Base-by-base conservation (phyloP, 257 asterid species). In the Fraxinus americana region DNA sequence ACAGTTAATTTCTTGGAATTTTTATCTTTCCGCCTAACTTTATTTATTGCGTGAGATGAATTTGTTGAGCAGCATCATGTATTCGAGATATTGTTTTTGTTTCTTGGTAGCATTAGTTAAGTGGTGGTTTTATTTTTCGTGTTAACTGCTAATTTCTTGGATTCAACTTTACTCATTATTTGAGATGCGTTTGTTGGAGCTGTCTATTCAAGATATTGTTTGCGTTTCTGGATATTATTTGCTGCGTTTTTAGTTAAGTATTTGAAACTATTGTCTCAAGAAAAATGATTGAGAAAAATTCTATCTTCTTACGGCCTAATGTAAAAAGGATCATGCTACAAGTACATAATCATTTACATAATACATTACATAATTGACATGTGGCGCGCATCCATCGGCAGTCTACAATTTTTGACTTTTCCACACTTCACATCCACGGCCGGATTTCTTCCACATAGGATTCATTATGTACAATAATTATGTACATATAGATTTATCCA, bases 81-180 rank as follows among this genome's bases (percentile, higher is more conserved):
- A 61, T 21, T 63, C 7, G 29, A 63, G 69, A 63, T 63, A 63
- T 25, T 25, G 7, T 25, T 25, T 25, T 25, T 25, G 27, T 25
- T 25, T 25, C 27, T 25, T 25, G 27, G 27, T 25, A 61, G 32
- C 14, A 54, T 19, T 54, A 54, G 65, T 17, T 87, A 85, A 94
- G 94, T 72, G 43, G 11, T 71, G 54, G 27, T 77, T 77, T 30
- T n/a, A 25, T 13, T 69, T 72, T 66, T 0, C 63, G 30, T 57
- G 63, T 17, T 13, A 65, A 71, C 38, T 17, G 43, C 65, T 19
- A 19, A 45, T 54, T 54, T 19, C 17, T 70, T 72, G 75, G n/a
- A 12, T 10, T 79, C 41, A 5, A 34, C 38, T 54, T 75, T 65
- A 54, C 38, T 75, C 71, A 35, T 27, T 50, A 59, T 57, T 27